Base-by-base conservation (phyloP, 2,329 filamentous ascomycete genomes). In the Cryphonectria japonica region DNA sequence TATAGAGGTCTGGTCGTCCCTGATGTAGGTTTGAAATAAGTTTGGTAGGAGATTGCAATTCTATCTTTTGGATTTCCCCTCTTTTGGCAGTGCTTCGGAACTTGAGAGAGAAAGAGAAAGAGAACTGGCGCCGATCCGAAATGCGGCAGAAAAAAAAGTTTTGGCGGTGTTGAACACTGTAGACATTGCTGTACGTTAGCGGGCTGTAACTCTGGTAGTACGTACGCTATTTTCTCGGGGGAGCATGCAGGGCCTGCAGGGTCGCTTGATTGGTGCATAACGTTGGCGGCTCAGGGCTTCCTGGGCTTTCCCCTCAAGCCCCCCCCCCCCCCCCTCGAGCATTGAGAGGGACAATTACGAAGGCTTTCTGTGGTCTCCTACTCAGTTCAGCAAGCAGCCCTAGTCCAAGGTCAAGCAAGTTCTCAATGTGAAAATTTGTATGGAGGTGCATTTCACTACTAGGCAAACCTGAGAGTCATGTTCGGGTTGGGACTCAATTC, bases 71-170 rank as follows among this genome's bases (percentile, higher is more conserved):
- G 34, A 6, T 50, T n/a, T n/a, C 16, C 46, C 22, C 2, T 8
- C 11, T 22, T 14, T 50, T n/a, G 41, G 13, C 39, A 6, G 32
- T 13, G 60, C 22, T 13, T 13, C 2, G n/a, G 41, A 26, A 22
- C 26, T 50, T 7, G 41, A 14, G 11, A 26, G 16, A 43, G n/a
- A 19, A 19, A 22, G 60, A 11, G 26, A 26, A 11, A 14, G 6
- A 37, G 1, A 14, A 46, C 26, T 11, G 57, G 52, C 11, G 46
- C 14, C 46, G 46, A 59, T 59, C 26, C 11, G 11, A 67, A 39
- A 57, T 67, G 52, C 46, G 65, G 61, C 61, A 64, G 34, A 67
- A 41, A 57, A 39, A 54, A 57, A 67, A 29, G 46, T 67, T 67
- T 67, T 39, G 65, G 65, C 65, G 65, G 65, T 67, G 65, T 57